Evolutionary conservation across 176 grass and related monocot genomes (phyloP).

Genomic region (Chloris gayana): DNA sequence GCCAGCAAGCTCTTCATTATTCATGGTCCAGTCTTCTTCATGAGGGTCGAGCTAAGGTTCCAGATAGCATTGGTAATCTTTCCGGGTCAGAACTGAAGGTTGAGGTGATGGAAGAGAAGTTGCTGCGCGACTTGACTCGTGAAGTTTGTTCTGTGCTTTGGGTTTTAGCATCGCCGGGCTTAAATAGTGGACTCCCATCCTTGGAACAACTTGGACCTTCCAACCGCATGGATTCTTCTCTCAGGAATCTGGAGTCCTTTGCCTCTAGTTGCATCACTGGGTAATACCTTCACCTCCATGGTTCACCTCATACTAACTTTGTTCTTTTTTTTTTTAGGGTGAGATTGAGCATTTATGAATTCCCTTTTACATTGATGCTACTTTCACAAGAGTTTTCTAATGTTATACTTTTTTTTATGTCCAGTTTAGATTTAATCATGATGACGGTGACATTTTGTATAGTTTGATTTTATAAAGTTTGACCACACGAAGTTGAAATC

Average conservation of each 20-base stretch:
- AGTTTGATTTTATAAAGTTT: neutral
- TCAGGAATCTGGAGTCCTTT: slow-evolving; percentile 69
- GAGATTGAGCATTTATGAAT: neutral
- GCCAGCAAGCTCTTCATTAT: slow-evolving; percentile 85
- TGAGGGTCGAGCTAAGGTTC: slow-evolving; percentile 82
- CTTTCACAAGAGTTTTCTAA: neutral
- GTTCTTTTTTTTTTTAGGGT: neutral
- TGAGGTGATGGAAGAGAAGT: slow-evolving; percentile 97
- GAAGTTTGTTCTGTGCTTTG: slow-evolving; percentile 89
- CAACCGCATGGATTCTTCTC: slow-evolving; percentile 68
- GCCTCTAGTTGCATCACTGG: slow-evolving; percentile 75
- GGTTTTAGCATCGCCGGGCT: slow-evolving; percentile 62
- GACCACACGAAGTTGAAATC: neutral
- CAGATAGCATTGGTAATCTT: slow-evolving; percentile 89
- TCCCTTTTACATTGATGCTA: neutral
- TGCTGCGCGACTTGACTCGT: slow-evolving; percentile 91
- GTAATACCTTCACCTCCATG: slow-evolving; percentile 43
- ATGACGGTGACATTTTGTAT: neutral
- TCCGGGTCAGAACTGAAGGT: slow-evolving; percentile 91
- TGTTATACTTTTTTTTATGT: neutral
- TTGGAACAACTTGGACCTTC: slow-evolving; percentile 87
- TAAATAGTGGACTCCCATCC: slow-evolving; percentile 86
- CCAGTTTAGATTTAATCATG: neutral
- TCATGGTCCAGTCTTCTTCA: slow-evolving; percentile 87
- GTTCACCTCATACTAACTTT: slow-evolving; percentile 3